phyloP scores from a whole-genome alignment of 2,329 filamentous ascomycete species.

The Lecanicillium sp. region DNA sequence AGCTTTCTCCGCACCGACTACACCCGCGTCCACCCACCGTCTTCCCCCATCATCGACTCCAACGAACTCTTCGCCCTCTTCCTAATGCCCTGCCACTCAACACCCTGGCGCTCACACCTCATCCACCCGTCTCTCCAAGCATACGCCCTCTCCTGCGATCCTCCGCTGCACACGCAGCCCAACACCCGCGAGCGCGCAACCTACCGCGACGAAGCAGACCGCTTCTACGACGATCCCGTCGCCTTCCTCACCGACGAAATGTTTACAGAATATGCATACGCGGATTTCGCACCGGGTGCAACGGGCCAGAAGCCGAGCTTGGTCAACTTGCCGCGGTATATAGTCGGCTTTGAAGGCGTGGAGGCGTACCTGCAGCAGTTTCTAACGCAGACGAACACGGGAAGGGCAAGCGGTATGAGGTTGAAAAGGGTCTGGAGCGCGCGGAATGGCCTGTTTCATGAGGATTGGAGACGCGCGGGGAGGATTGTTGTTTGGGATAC shows the following conservation, averaged over 20 bases:
- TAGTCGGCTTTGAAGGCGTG: slow-evolving; percentile 54
- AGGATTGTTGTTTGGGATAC: slow-evolving; percentile 54
- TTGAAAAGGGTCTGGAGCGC: slow-evolving; percentile 43
- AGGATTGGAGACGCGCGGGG: slow-evolving; percentile 49
- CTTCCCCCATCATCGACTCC: slow-evolving; percentile 15
- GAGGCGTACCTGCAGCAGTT: slow-evolving; percentile 37
- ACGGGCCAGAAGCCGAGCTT: slow-evolving; percentile 10
- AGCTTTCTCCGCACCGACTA: slow-evolving; percentile 68
- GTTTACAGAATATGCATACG: slow-evolving; percentile 21
- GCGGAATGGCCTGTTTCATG: slow-evolving; percentile 55
- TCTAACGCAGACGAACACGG: slow-evolving; percentile 28
- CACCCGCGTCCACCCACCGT: slow-evolving; percentile 39
- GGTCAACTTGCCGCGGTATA: slow-evolving; percentile 40
- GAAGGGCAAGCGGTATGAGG: slow-evolving; percentile 31
- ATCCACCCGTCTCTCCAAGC: slow-evolving; percentile 66
- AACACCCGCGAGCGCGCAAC: slow-evolving; percentile 48
- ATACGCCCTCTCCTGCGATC: slow-evolving; percentile 85
- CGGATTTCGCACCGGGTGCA: neutral
- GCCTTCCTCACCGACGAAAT: slow-evolving; percentile 49
- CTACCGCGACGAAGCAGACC: slow-evolving; percentile 85
- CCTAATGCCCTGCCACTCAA: slow-evolving; percentile 92
- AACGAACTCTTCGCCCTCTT: slow-evolving; percentile 63
- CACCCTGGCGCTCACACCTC: slow-evolving; percentile 86
- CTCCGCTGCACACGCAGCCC: slow-evolving; percentile 61
- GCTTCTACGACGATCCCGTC: slow-evolving; percentile 66